phyloP scores from a whole-genome alignment of 257 asterid species.

The Penstemon barbatus region DNA sequence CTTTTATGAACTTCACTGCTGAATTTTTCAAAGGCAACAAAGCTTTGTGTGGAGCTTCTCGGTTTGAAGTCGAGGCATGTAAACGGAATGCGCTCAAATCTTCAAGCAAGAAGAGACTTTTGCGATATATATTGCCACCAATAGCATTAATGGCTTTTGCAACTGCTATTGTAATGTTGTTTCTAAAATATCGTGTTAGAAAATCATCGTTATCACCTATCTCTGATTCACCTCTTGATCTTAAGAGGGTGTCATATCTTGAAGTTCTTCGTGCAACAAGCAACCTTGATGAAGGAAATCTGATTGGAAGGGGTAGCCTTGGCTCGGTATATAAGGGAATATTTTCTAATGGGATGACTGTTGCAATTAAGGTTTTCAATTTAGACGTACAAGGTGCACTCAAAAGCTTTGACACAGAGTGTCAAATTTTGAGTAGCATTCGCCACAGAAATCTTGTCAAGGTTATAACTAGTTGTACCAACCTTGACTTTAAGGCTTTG shows the following conservation, averaged over 20 bases:
- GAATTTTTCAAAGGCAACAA: neutral
- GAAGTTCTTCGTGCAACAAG: slow-evolving; percentile 19
- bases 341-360: neutral
- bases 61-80: neutral
- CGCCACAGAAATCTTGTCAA: slow-evolving; percentile 19
- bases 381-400: neutral
- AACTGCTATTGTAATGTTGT: neutral
- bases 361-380: slow-evolving; percentile 16
- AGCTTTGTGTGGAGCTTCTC: slow-evolving; percentile 16
- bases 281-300: neutral
- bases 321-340: slow-evolving; percentile 15
- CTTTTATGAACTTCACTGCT: slow-evolving; percentile 2
- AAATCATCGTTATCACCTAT: neutral
- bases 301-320: slow-evolving; percentile 13
- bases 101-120: neutral
- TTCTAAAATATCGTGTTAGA: neutral
- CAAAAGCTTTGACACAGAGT: slow-evolving; percentile 21
- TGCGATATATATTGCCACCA: neutral
- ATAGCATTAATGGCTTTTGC: neutral
- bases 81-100: neutral
- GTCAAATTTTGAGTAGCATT: slow-evolving; percentile 9
- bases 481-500: slow-evolving; percentile 18
- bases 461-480: slow-evolving; percentile 13
- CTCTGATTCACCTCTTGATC: neutral
- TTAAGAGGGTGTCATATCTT: slow-evolving; percentile 8